A percentile compares a stretch with the other conserved stretches of the same genome.
Evolutionary conservation across 495 filamentous ascomycete genomes (phyloP).

Genomic region (Hypoxylon intermedium): DNA sequence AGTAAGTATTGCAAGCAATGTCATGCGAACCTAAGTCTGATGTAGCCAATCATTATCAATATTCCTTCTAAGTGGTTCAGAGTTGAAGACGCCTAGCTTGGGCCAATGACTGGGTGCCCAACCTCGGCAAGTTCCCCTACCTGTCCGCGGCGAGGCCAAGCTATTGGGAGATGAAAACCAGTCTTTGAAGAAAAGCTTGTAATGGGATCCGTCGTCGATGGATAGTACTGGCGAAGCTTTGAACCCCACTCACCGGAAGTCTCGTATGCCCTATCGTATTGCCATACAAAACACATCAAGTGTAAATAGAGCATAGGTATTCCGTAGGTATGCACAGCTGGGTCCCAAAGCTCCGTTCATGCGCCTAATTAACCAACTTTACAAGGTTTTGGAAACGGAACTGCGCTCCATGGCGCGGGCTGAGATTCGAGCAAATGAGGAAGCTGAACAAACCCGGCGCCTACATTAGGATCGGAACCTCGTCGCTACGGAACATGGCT

Average conservation of each 20-base stretch:
- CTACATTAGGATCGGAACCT: constrained; percentile 37
- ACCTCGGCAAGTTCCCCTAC: constrained; percentile 24
- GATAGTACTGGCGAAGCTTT: constrained; percentile 12
- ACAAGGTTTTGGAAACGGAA: constrained; percentile 12
- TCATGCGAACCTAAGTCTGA: constrained; percentile 12
- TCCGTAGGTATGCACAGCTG: constrained; percentile 13
- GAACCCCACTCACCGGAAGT: constrained; percentile 24
- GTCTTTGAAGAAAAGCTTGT: constrained; percentile 6
- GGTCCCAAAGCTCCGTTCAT: constrained; percentile 23
- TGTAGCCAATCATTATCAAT: constrained; percentile 8
- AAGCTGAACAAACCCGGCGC: constrained; percentile 18
- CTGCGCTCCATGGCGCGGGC: constrained; percentile 22
- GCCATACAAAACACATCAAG: not conserved
- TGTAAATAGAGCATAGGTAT: no score
- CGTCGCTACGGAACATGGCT: constrained; percentile 33
- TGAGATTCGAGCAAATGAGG: constrained; percentile 29
- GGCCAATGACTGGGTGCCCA: constrained; percentile 19
- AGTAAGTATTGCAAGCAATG: constrained; percentile 13
- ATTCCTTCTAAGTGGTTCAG: constrained; percentile 17
- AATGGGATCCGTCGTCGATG: constrained; percentile 25
- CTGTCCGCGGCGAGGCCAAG: constrained; percentile 14
- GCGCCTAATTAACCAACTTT: constrained; percentile 31
- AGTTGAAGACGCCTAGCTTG: constrained; percentile 6
- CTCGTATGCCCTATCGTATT: constrained; percentile 16
- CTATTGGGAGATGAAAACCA: constrained; percentile 3